Evolutionary conservation across 2,329 filamentous ascomycete genomes (phyloP).

Genomic region (Aschersonia sp.): DNA sequence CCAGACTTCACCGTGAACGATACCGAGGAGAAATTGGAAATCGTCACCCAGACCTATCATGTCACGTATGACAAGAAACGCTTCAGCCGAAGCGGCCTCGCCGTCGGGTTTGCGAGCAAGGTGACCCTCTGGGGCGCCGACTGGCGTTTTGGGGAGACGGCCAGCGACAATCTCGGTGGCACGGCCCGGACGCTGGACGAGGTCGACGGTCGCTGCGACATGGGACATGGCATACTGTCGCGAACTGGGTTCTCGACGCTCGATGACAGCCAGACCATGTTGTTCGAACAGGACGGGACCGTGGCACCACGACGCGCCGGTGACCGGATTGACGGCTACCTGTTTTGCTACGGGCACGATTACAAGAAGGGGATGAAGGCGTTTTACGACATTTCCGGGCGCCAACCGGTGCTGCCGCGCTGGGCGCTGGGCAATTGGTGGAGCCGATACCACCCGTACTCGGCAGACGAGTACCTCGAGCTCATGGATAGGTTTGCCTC

Average conservation of each 20-base stretch:
- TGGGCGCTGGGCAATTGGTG: conserved; percentile 51
- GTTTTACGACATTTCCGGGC: conserved; percentile 40
- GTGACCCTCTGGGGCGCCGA: conserved; percentile 6
- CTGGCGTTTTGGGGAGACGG: conserved; percentile 34
- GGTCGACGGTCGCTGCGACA: conserved; percentile 31
- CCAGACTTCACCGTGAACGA: conserved; percentile 33
- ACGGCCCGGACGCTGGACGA: conserved; percentile 40
- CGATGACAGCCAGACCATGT: conserved; percentile 40
- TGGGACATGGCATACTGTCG: conserved; percentile 37
- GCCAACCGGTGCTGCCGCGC: conserved; percentile 39
- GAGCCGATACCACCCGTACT: conserved; percentile 46
- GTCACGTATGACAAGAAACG: conserved; percentile 42
- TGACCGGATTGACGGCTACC: conserved; percentile 37
- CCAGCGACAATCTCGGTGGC: conserved; percentile 23
- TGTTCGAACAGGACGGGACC: conserved; percentile 38
- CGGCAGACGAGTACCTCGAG: conserved; percentile 35
- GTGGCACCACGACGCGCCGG: conserved; percentile 31
- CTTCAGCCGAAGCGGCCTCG: conserved; percentile 36
- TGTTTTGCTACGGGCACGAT: conserved; percentile 44
- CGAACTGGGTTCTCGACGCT: conserved; percentile 33
- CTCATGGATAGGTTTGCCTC: conserved; percentile 41
- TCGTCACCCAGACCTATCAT: conserved; percentile 38
- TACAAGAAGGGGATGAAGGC: conserved; percentile 37
- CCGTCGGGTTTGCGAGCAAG: conserved; percentile 26
- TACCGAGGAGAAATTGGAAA: conserved; percentile 30